Percentiles rank a stretch among this genome's conserved stretches.
phyloP scores from a whole-genome alignment of 2,329 filamentous ascomycete genomes.

The Capronia americana region DNA sequence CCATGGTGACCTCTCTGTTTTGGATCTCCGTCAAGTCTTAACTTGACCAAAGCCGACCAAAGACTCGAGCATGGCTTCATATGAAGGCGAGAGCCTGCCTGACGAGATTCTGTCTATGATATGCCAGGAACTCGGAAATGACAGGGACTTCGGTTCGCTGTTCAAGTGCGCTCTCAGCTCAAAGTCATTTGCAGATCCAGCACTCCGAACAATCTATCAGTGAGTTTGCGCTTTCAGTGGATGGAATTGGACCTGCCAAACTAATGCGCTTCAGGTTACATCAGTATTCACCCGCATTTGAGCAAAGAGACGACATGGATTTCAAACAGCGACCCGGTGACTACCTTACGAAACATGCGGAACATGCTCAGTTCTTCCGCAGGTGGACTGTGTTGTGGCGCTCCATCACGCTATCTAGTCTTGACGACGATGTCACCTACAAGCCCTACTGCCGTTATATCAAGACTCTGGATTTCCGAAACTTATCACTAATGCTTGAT shows the following conservation, averaged over 20 bases:
- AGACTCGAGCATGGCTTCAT: conserved; percentile 24
- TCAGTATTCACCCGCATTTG: conserved; percentile 37
- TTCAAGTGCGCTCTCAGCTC: conserved; percentile 65
- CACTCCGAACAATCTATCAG: conserved; percentile 69
- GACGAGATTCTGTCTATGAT: conserved; percentile 47
- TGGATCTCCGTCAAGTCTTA: not conserved
- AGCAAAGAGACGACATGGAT: conserved; percentile 39
- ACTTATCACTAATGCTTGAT: conserved; percentile 65
- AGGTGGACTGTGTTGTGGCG: conserved; percentile 72
- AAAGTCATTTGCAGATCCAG: conserved; percentile 63
- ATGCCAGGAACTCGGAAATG: conserved; percentile 63
- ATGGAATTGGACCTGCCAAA: not conserved
- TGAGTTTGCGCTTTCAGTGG: conserved; percentile 44
- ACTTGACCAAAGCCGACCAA: not conserved
- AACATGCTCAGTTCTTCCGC: conserved; percentile 56
- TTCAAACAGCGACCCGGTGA: conserved; percentile 28
- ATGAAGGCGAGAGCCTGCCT: conserved; percentile 29
- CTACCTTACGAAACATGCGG: conserved; percentile 40
- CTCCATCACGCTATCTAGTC: conserved; percentile 70
- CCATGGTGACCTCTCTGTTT: not conserved
- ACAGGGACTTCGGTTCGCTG: conserved; percentile 65
- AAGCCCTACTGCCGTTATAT: conserved; percentile 75
- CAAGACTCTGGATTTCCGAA: conserved; percentile 66
- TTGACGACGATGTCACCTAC: conserved; percentile 60
- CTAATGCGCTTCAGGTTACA: conserved; percentile 29